Evolutionary conservation across 768 basidiomycete species (phyloP).

Genomic region (Strobilomyces confusus): DNA sequence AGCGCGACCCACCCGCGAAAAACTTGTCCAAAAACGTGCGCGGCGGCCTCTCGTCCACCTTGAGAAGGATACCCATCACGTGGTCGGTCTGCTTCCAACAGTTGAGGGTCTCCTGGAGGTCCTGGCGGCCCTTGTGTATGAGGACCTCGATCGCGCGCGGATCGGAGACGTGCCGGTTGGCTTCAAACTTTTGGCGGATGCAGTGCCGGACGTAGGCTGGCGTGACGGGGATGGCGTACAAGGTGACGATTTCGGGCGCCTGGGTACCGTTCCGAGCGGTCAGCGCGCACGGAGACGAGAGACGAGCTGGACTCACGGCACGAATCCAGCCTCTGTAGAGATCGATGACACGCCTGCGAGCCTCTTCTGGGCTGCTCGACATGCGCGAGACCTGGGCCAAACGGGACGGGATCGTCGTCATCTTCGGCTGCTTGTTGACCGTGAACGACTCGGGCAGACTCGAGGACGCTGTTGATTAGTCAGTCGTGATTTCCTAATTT

Average conservation of each 20-base stretch:
- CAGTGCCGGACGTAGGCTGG: constrained; percentile 74
- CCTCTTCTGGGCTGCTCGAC: constrained; percentile 56
- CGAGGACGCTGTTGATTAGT: constrained; percentile 13
- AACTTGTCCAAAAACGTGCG: constrained; percentile 80
- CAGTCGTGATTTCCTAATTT: constrained; percentile 11
- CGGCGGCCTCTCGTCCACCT: constrained; percentile 42
- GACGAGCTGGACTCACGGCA: constrained; percentile 52
- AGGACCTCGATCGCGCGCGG: constrained; percentile 80
- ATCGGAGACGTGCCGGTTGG: constrained; percentile 79
- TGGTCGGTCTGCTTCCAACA: constrained; percentile 89
- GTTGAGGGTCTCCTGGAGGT: constrained; percentile 94
- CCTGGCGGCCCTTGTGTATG: constrained; percentile 77
- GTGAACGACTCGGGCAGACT: constrained; percentile 3
- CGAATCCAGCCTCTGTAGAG: constrained; percentile 95
- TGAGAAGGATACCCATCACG: constrained; percentile 64
- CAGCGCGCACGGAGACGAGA: neutral
- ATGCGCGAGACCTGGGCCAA: constrained; percentile 67
- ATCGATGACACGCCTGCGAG: constrained; percentile 62
- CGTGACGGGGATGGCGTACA: constrained; percentile 81
- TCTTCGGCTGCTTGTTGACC: constrained; percentile 17
- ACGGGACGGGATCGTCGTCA: constrained; percentile 88
- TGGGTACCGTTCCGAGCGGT: constrained; percentile 32
- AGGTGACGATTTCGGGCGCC: constrained; percentile 85
- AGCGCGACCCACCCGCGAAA: constrained; percentile 58
- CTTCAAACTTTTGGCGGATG: constrained; percentile 84